Evolutionary conservation across 2,329 filamentous ascomycete species (phyloP).

Genomic region (Catunica adiposa): DNA sequence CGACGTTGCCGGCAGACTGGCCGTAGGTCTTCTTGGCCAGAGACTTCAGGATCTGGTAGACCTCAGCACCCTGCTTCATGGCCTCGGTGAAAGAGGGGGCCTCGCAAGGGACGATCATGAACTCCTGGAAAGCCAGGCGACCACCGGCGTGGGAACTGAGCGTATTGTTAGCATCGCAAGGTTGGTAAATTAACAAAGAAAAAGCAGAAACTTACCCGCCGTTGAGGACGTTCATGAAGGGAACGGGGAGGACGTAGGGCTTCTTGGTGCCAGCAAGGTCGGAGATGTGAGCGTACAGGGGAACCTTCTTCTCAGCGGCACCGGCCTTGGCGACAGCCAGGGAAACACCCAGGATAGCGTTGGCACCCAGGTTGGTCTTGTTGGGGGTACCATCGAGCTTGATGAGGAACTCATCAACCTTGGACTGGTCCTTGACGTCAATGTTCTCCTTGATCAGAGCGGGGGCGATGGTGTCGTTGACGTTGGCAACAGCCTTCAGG

Average conservation of each 20-base stretch:
- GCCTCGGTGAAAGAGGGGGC: constrained; percentile 89
- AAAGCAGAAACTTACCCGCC: constrained; percentile 36
- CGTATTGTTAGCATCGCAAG: not conserved
- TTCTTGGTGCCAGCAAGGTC: constrained; percentile 81
- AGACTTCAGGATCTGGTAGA: constrained; percentile 94
- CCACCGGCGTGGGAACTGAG: constrained; percentile 88
- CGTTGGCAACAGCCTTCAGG: constrained; percentile 69
- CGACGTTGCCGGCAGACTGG: constrained; percentile 95
- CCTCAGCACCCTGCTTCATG: constrained; percentile 89
- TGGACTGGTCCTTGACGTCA: constrained; percentile 74
- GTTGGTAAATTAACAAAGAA: not conserved
- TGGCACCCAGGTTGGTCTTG: constrained; percentile 78
- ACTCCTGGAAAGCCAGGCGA: constrained; percentile 86
- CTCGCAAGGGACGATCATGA: constrained; percentile 80
- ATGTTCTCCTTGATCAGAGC: constrained; percentile 67
- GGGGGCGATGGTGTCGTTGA: constrained; percentile 66
- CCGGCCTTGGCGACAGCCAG: constrained; percentile 77
- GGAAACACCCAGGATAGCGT: constrained; percentile 73
- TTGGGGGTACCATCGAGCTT: constrained; percentile 70
- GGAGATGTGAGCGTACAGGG: constrained; percentile 76
- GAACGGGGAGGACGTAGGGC: constrained; percentile 76
- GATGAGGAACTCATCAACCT: constrained; percentile 71
- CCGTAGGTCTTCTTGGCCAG: constrained; percentile 99
- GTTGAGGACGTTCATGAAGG: constrained; percentile 90
- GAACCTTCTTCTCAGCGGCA: constrained; percentile 73